These are phyloP conservation scores for Gardenia jasminoides DNA, from an alignment of 257 asterid species.

Conservation along the genomic window DNA sequence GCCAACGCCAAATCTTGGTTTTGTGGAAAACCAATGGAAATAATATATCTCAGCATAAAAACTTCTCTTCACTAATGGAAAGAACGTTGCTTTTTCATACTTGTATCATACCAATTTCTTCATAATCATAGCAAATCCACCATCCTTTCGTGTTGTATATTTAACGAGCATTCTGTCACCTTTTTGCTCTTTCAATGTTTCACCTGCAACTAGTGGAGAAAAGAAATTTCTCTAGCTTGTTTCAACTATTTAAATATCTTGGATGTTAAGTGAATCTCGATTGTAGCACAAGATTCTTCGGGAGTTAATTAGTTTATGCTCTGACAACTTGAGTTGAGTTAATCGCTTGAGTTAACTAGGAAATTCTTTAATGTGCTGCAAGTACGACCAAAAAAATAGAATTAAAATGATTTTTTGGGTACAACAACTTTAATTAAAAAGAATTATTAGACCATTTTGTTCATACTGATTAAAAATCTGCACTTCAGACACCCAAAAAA, in stretches of 20 bases:
- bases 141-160: not conserved
- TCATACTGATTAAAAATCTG: too few species aligned
- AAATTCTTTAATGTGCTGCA: not conserved
- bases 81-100: not conserved
- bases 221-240: not conserved
- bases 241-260: not conserved
- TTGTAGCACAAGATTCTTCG: not conserved
- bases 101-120: not conserved
- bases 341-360: not conserved
- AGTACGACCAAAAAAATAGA: too few species aligned
- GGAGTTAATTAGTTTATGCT: not conserved
- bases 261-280: not conserved
- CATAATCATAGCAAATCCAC: not conserved
- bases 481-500: not conserved
- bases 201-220: constrained; percentile 2
- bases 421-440: too few species aligned
- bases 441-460: too few species aligned
- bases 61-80: not conserved
- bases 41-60: too few species aligned
- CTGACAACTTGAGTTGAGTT: too few species aligned
- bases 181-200: not conserved
- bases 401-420: not conserved
- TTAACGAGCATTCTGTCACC: not conserved
- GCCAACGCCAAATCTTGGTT: not conserved
- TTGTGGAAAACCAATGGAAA: not conserved